Percentiles rank a stretch among this genome's conserved stretches.
Conservation (phyloP, 2,329 filamentous ascomycete species). For the Arthrobotrys iridis region DNA sequence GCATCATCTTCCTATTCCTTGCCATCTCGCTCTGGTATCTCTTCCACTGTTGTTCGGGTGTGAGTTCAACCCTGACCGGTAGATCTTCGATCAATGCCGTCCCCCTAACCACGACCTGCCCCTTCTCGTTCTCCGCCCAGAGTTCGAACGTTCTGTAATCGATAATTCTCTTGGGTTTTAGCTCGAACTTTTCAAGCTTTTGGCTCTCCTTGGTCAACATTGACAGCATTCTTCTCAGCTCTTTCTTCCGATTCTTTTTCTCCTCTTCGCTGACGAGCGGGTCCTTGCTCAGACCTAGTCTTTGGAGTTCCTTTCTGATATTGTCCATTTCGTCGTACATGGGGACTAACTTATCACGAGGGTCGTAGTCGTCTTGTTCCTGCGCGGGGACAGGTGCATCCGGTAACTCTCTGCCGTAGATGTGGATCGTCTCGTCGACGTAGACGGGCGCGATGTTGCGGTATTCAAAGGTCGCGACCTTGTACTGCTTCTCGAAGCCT, state of each 20-base stretch:
- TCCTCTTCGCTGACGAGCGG: background rate
- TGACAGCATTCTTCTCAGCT: background rate
- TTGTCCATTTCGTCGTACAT: conserved; percentile 49
- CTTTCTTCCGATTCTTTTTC: background rate
- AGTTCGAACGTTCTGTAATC: conserved; percentile 43
- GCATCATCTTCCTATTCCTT: conserved; percentile 38
- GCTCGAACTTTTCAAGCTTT: conserved; percentile 43
- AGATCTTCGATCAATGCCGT: conserved; percentile 42
- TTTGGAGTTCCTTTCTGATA: conserved; percentile 18
- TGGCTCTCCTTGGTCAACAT: conserved; percentile 6
- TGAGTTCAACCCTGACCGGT: conserved; percentile 28
- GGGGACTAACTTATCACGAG: conserved; percentile 22
- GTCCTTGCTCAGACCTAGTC: background rate
- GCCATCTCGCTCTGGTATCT: conserved; percentile 44
- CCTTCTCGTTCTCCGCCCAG: conserved; percentile 48
- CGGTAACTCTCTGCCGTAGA: conserved; percentile 71
- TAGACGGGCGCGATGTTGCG: conserved; percentile 84
- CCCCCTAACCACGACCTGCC: conserved; percentile 32
- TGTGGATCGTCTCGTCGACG: conserved; percentile 73
- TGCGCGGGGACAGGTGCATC: conserved; percentile 16
- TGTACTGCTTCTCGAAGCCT: conserved; percentile 56
- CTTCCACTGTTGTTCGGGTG: conserved; percentile 52
- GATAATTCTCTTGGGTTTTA: conserved; percentile 25
- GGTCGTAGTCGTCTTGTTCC: conserved; percentile 16
- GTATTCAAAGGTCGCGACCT: conserved; percentile 74